phyloP scores from a whole-genome alignment of 2,329 filamentous ascomycete species.

The Aspergillus quadrilineatus region DNA sequence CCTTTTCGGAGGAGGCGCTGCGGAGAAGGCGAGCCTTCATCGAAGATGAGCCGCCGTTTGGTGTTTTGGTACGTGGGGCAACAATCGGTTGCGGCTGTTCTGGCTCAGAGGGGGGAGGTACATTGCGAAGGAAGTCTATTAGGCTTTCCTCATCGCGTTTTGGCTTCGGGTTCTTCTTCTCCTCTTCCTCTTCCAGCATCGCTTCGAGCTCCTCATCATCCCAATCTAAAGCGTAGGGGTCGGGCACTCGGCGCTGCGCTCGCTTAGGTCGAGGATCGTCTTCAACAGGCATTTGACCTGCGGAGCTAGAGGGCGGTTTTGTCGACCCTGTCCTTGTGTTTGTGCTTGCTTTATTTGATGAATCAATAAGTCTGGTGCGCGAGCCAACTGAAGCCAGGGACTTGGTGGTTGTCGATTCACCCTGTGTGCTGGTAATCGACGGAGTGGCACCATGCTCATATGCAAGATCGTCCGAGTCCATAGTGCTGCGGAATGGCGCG shows the following conservation, averaged over 20 bases:
- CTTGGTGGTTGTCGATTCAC: constrained; percentile 52
- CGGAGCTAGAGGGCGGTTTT: constrained; percentile 7
- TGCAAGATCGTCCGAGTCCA: constrained; percentile 74
- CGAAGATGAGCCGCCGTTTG: constrained; percentile 22
- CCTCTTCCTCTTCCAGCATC: constrained; percentile 41
- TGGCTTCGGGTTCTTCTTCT: constrained; percentile 25
- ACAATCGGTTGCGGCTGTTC: constrained; percentile 32
- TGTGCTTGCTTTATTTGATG: constrained; percentile 27
- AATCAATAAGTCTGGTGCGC: constrained; percentile 63
- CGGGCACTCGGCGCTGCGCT: constrained; percentile 74
- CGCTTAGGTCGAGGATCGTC: constrained; percentile 60
- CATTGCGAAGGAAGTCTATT: constrained; percentile 50
- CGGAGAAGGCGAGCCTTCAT: constrained; percentile 40
- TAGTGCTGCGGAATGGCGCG: constrained; percentile 78
- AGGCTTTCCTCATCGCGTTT: constrained; percentile 47
- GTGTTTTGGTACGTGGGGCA: constrained; percentile 19
- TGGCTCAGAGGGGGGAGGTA: constrained; percentile 41
- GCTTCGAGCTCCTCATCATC: constrained; percentile 66
- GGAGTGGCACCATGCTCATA: constrained; percentile 35
- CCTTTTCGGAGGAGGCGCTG: constrained; percentile 30
- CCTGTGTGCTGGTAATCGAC: constrained; percentile 46
- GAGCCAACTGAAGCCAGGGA: constrained; percentile 67
- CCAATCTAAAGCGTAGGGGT: constrained; percentile 87
- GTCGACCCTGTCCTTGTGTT: constrained; percentile 26
- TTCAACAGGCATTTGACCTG: constrained; percentile 23